phyloP scores from a whole-genome alignment of 1,284 basidiomycete species.

The Cutaneotrichosporon dermatis region DNA sequence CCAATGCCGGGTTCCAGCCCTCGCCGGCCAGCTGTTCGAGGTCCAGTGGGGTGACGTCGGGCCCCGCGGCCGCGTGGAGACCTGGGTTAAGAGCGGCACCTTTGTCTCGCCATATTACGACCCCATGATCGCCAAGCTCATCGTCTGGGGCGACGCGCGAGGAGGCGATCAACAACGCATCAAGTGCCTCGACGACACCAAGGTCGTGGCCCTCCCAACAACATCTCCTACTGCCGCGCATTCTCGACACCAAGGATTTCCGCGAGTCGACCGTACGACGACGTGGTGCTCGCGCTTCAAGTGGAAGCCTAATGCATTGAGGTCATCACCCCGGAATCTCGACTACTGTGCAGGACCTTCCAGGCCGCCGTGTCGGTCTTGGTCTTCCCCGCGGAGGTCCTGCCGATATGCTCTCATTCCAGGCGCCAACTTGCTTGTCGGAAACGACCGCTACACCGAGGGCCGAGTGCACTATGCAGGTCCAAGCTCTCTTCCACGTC shows the following conservation, averaged over 20 bases:
- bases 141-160: conserved; percentile 30
- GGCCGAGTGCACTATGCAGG: conserved; percentile 54
- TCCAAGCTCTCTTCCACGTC: conserved; percentile 53
- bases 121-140: conserved; percentile 51
- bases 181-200: conserved; percentile 45
- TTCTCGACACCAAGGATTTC: conserved; percentile 53
- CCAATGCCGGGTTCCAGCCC: conserved; percentile 58
- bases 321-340: conserved; percentile 60
- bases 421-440: conserved; percentile 61
- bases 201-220: conserved; percentile 58
- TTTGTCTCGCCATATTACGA: conserved; percentile 59
- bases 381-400: conserved; percentile 65
- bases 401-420: conserved; percentile 61
- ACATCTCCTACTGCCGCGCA: conserved; percentile 55
- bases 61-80: conserved; percentile 37
- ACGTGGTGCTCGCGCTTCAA: conserved; percentile 51
- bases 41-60: conserved; percentile 52
- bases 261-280: conserved; percentile 55
- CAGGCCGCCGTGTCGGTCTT: conserved; percentile 57
- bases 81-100: conserved; percentile 49
- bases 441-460: conserved; percentile 57
- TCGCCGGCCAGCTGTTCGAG: conserved; percentile 59
- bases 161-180: conserved; percentile 21
- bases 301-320: conserved; percentile 52
- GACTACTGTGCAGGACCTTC: conserved; percentile 62